Percentiles rank a stretch among this genome's conserved stretches.
These are phyloP conservation scores for Phlebiopsis flavidoalba DNA, from an alignment of 768 basidiomycete species.

Conservation along the genomic window DNA sequence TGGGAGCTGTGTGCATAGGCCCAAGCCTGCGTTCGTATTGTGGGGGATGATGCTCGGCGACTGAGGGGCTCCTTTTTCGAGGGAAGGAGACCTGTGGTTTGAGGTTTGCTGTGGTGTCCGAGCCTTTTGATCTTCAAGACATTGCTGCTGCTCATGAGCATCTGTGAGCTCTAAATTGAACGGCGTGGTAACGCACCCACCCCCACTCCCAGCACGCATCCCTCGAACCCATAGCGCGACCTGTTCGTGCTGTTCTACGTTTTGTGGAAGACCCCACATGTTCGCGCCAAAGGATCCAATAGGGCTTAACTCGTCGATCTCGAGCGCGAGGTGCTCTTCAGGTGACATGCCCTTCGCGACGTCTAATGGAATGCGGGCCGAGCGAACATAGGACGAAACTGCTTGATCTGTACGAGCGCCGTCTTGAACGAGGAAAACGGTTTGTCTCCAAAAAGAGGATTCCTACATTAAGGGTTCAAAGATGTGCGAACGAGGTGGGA, in stretches of 20 bases:
- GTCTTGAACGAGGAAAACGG: slow-evolving; percentile 41
- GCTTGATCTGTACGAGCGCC: slow-evolving; percentile 41
- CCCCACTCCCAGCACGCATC: slow-evolving; percentile 51
- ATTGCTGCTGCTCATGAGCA: slow-evolving; percentile 26
- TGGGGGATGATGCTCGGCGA: neutral
- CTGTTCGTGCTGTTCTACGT: slow-evolving; percentile 34
- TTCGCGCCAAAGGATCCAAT: slow-evolving; percentile 42
- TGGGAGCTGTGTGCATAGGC: neutral
- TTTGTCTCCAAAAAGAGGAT: slow-evolving; percentile 16
- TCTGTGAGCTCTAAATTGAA: neutral
- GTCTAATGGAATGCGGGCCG: slow-evolving; percentile 48
- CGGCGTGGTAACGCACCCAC: slow-evolving; percentile 42
- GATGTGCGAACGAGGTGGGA: neutral
- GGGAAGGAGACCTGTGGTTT: neutral
- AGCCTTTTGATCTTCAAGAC: slow-evolving; percentile 42
- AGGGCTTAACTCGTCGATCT: slow-evolving; percentile 39
- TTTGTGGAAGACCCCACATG: slow-evolving; percentile 46
- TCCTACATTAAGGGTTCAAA: slow-evolving; percentile 2
- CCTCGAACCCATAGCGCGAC: slow-evolving; percentile 51
- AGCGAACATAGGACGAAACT: slow-evolving; percentile 46
- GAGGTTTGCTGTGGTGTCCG: slow-evolving; percentile 25
- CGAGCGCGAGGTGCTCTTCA: slow-evolving; percentile 43
- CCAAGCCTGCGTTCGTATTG: too few relatives aligned
- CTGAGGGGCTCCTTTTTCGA: neutral
- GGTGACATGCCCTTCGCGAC: slow-evolving; percentile 33